Evolutionary conservation across 2,329 filamentous ascomycete species (phyloP).

Genomic region (Aspergillaceae sp.): DNA sequence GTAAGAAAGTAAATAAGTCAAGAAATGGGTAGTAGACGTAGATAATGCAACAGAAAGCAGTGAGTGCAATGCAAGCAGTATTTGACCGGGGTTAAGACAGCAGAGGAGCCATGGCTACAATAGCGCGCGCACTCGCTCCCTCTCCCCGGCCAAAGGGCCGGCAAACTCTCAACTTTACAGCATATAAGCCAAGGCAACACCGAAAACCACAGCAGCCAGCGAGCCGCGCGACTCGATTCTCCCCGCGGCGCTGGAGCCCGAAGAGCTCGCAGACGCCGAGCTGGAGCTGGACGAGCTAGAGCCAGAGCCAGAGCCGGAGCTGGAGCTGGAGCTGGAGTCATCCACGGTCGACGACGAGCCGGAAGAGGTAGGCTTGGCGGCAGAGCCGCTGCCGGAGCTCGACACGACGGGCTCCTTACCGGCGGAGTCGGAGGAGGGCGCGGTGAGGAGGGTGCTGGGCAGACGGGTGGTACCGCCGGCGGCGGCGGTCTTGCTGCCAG

Average conservation of each 20-base stretch:
- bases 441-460: slow-evolving; percentile 13
- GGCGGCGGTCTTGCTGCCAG: too few species aligned
- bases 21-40: too few species aligned
- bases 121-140: too few species aligned
- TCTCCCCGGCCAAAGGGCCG: too few species aligned
- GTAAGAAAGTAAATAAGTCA: too few species aligned
- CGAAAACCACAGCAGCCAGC: slow-evolving; percentile 11
- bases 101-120: too few species aligned
- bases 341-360: slow-evolving; percentile 1
- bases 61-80: too few species aligned
- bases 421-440: slow-evolving; percentile 7
- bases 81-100: too few species aligned
- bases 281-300: neutral
- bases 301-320: neutral
- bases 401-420: neutral
- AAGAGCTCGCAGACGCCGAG: neutral
- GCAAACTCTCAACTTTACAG: neutral
- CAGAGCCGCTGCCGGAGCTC: slow-evolving; percentile 1
- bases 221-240: slow-evolving; percentile 10
- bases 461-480: slow-evolving; percentile 4
- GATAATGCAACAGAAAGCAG: too few species aligned
- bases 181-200: neutral
- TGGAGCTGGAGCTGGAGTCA: slow-evolving; percentile 5
- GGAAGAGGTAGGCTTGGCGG: slow-evolving; percentile 7
- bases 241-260: slow-evolving; percentile 2